Conservation (phyloP, 2,329 filamentous ascomycete genomes). For the Penicillium sp. region DNA sequence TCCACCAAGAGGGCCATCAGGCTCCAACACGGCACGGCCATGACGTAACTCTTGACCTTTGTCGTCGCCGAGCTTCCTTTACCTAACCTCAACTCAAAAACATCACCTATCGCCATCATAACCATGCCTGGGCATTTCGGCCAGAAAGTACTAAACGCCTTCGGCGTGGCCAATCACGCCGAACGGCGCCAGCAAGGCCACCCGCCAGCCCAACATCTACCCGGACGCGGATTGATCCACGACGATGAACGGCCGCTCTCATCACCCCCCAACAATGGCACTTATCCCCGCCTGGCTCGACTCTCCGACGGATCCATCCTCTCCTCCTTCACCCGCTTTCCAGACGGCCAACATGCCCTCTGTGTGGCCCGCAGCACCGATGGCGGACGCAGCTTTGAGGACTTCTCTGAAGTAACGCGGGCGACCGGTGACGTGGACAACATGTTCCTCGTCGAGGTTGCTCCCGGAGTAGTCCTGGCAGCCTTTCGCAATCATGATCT, state of each 20-base stretch:
- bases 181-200: conserved; percentile 12
- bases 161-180: conserved; percentile 27
- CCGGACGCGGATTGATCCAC: conserved; percentile 31
- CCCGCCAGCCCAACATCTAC: conserved; percentile 9
- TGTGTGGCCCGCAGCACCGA: conserved; percentile 50
- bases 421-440: conserved; percentile 52
- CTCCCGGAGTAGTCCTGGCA: conserved; percentile 41
- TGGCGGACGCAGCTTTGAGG: conserved; percentile 44
- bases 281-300: conserved; percentile 52
- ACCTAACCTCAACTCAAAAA: neutral
- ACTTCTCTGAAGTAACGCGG: conserved; percentile 49
- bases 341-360: conserved; percentile 42
- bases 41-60: conserved; percentile 1
- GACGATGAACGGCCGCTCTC: conserved; percentile 39
- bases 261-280: conserved; percentile 43
- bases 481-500: conserved; percentile 54
- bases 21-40: neutral
- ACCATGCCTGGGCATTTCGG: conserved; percentile 32
- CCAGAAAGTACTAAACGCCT: conserved; percentile 36
- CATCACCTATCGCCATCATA: neutral
- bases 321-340: conserved; percentile 48
- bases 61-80: neutral
- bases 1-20: neutral
- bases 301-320: conserved; percentile 52
- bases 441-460: conserved; percentile 49